Base-by-base conservation (phyloP, 108 stramenopile genomes). In the Chaetoceros tenuissimus region DNA sequence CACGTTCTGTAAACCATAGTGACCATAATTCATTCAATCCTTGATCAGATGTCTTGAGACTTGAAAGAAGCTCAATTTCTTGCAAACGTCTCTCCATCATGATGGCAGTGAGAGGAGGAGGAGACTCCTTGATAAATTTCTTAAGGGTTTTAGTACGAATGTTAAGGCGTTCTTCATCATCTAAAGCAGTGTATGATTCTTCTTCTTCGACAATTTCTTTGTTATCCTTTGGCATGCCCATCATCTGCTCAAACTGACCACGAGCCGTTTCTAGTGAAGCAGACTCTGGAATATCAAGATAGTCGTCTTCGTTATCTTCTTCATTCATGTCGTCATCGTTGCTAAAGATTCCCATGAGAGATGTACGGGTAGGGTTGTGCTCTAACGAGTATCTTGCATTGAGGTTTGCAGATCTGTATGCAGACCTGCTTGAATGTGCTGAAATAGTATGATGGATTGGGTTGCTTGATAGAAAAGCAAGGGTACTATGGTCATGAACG, bases 1-100 rank as follows among this genome's bases (percentile, higher is more conserved):
- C 82, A 8, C 78, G 72, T 58, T 84, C 82, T 10, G 62, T 49
- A 54, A 64, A 75, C 82, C 82, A 84, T 28, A 77, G 62, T 0
- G 59, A 26, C 75, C 72, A 77, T 31, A 84, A 50, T 19, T 74
- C 66, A 23, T 51, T 1, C 10, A 72, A 16, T 17, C 43, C 52
- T 0, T 75, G 67, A 48, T 82, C 67, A 19, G 69, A 59, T 1
- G 66, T 52, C 3, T 2, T 19, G 0, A 82, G 53, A 0, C 46
- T 34, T 7, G 34, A 20, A 28, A 82, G 28, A 1, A 74, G 55
- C 0, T 72, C 21, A 21, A 78, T 75, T 58, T 82, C 81, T 2
- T 51, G 53, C n/a, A 25, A 1, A 16, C 73, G 66, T 0, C 77
- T 68, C 34, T 67, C 68, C 26, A 64, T 51, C 23, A 70, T 72